Conservation (phyloP, 805 yeast genomes). For the Sungouiozyma ichnusensis region DNA sequence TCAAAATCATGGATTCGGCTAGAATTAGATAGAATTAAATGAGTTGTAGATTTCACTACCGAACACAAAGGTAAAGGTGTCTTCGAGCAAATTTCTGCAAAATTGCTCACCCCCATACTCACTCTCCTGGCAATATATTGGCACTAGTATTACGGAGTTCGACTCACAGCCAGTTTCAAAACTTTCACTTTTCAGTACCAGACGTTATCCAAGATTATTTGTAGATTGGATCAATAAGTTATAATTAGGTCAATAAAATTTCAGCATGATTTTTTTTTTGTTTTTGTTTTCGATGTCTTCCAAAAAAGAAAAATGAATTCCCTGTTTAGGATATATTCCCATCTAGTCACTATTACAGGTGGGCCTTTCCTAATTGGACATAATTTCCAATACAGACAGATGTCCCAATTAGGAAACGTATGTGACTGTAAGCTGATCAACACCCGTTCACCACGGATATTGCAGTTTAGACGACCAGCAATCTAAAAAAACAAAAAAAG, state of each 20-base stretch:
- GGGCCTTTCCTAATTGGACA: too few relatives aligned
- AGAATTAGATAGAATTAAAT: slow-evolving; percentile 17
- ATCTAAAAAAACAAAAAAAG: too few relatives aligned
- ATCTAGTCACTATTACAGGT: too few relatives aligned
- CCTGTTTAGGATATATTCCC: too few relatives aligned
- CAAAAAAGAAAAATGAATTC: too few relatives aligned
- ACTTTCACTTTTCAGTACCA: too few relatives aligned
- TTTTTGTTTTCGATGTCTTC: too few relatives aligned
- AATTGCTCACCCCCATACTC: slow-evolving; percentile 22
- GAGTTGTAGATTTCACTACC: slow-evolving; percentile 46
- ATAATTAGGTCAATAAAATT: too few relatives aligned
- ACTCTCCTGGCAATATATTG: not conserved
- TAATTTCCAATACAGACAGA: not conserved
- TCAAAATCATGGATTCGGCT: slow-evolving; percentile 14
- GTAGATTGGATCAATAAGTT: not conserved
- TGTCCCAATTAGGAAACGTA: not conserved
- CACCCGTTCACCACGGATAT: not conserved
- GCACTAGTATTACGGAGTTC: not conserved
- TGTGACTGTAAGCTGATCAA: not conserved
- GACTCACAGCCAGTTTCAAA: not conserved
- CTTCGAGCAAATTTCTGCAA: slow-evolving; percentile 42
- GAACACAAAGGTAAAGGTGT: slow-evolving; percentile 76
- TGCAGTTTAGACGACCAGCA: too few relatives aligned
- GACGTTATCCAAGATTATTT: not conserved
- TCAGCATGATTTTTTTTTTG: too few relatives aligned